Evolutionary conservation across 768 basidiomycete species (phyloP), one percentile per base, ranked within the genome.

Genomic region (Lyophyllum decastes): DNA sequence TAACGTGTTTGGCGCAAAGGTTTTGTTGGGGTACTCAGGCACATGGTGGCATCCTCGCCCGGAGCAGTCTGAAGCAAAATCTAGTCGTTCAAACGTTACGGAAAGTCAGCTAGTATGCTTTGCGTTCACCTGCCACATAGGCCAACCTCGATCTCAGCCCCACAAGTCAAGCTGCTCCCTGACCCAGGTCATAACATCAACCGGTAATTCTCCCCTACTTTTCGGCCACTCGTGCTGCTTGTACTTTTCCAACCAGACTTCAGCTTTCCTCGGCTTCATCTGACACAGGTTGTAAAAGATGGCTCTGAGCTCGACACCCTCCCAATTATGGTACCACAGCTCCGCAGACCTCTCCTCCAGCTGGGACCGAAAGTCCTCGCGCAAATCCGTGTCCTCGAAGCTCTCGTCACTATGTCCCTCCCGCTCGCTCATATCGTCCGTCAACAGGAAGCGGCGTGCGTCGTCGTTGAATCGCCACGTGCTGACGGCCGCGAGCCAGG

Each of bases 261-360:
- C 44, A n/a, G 53, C 43, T n/a, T 54, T 54, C 25, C 53, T 40
- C n/a, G 53, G 16, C n/a, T 26, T 25, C 41, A 26, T 24, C 21
- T 54, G 26, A 41, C 53, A 54, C 40, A 34, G 43, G 34, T 5
- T 40, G 43, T 54, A 45, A 26, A 54, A 54, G 27, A 54, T 14
- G 9, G 41, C 53, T 54, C 53, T 43, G 25, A 54, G 53, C 40
- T 54, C 53, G 14, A 54, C 34, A 9, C 53, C 53, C 14, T 54
- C 35, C 17, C 21, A 40, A 21, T 53, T 27, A 34, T 53, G 44
- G 53, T 4, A 21, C 17, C 16, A 43, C 16, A 43, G 14, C 41
- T 43, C 41, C 21, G 4, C 41, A 4, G 16, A 17, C 41, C 16
- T 4, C 41, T 43, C 41, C 17, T 17, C 14, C 4, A 43, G 41